These are phyloP conservation scores for Pseudozyma sp. DNA, from an alignment of 1,284 basidiomycete genomes.

Conservation along the genomic window DNA sequence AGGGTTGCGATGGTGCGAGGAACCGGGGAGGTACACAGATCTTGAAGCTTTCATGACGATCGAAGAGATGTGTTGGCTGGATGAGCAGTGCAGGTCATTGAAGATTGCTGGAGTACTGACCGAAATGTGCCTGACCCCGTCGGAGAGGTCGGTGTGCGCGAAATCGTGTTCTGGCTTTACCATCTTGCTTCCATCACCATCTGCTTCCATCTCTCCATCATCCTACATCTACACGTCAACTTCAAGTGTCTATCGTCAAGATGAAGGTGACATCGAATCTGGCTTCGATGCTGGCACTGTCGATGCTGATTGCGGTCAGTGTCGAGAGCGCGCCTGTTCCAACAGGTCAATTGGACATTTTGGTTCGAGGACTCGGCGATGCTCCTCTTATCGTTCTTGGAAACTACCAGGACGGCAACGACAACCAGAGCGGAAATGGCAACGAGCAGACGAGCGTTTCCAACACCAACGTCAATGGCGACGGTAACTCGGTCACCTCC, in stretches of 20 bases:
- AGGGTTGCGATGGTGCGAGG: no score
- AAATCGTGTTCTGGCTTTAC: not conserved
- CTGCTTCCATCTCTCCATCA: not conserved
- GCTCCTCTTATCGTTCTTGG: slow-evolving; percentile 30
- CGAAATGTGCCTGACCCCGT: no score
- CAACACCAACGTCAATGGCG: slow-evolving; percentile 29
- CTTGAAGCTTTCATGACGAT: no score
- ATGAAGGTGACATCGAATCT: slow-evolving; percentile 10
- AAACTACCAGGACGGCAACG: slow-evolving; percentile 29
- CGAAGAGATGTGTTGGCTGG: no score
- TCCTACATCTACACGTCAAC: not conserved
- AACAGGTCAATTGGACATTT: slow-evolving; percentile 3
- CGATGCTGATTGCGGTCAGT: slow-evolving; percentile 9
- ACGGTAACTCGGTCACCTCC: slow-evolving; percentile 31
- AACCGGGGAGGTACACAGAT: no score
- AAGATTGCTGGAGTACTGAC: no score
- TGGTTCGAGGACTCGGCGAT: slow-evolving; percentile 22
- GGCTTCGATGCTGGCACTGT: slow-evolving; percentile 11
- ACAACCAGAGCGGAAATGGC: slow-evolving; percentile 26
- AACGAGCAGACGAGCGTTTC: slow-evolving; percentile 22
- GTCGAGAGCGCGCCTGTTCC: slow-evolving; percentile 10
- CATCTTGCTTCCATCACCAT: not conserved
- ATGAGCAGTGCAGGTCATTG: no score
- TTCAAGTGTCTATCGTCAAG: not conserved
- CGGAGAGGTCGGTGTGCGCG: no score